A percentile compares a stretch with the other conserved stretches of the same genome.
phyloP scores from a whole-genome alignment of 495 filamentous ascomycete species.

The Rusavskia elegans region DNA sequence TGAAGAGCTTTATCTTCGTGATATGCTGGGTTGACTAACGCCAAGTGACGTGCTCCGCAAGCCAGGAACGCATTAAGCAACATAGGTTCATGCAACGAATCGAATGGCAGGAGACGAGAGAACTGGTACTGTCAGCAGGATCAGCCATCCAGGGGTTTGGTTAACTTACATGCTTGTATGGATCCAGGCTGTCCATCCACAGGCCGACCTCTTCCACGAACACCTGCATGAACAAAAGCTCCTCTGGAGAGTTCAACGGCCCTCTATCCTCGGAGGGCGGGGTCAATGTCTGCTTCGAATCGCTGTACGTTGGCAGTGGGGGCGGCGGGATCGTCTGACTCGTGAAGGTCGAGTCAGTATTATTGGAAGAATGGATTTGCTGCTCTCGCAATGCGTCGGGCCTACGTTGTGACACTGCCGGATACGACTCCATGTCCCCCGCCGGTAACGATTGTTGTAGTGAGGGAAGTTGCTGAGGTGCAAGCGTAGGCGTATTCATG shows the following conservation, averaged over 20 bases:
- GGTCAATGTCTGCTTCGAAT: constrained; percentile 28
- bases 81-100: constrained; percentile 72
- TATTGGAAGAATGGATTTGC: constrained; percentile 17
- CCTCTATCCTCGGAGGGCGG: constrained; percentile 30
- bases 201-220: constrained; percentile 83
- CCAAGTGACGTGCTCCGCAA: constrained; percentile 72
- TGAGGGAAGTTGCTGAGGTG: constrained; percentile 27
- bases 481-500: constrained; percentile 16
- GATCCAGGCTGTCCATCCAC: constrained; percentile 91
- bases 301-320: constrained; percentile 20
- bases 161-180: constrained; percentile 56
- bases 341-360: constrained; percentile 18
- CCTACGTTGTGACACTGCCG: constrained; percentile 15
- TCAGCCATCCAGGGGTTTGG: background rate
- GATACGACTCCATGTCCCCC: constrained; percentile 17
- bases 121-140: constrained; percentile 36
- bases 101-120: constrained; percentile 62
- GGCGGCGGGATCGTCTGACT: constrained; percentile 12
- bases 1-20: constrained; percentile 60
- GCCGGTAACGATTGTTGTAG: constrained; percentile 21
- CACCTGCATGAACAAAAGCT: constrained; percentile 72
- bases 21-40: constrained; percentile 51
- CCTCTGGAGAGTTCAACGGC: constrained; percentile 54
- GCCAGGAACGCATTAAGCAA: constrained; percentile 83
- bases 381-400: constrained; percentile 13